phyloP scores from a whole-genome alignment of 306 rosid genomes.

The Sechiopsis laciniata region DNA sequence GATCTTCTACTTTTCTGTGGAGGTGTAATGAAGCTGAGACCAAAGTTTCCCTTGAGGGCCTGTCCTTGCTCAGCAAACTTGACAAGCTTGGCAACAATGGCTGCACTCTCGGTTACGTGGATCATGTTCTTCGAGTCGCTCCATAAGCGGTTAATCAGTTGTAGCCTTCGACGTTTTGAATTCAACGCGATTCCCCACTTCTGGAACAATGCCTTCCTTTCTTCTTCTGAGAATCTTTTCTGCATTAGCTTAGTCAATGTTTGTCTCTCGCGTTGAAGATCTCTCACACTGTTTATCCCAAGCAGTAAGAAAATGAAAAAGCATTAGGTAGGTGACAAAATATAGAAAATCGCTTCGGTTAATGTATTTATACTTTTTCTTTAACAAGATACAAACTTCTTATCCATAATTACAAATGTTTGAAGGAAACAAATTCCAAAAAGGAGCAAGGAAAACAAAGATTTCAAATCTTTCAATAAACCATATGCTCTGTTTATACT shows the following conservation, averaged over 20 bases:
- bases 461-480: not conserved
- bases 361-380: not conserved
- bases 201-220: constrained; percentile 55
- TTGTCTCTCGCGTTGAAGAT: constrained; percentile 66
- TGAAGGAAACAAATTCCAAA: not conserved
- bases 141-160: constrained; percentile 67
- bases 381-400: not conserved
- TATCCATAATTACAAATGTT: not conserved
- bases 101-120: constrained; percentile 62
- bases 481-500: not conserved
- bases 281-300: constrained; percentile 50
- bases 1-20: constrained; percentile 46
- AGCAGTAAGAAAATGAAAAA: not conserved
- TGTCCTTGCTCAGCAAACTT: constrained; percentile 69
- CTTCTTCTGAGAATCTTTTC: constrained; percentile 59
- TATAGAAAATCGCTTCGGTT: not conserved
- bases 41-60: constrained; percentile 88
- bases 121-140: constrained; percentile 47
- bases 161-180: constrained; percentile 87
- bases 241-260: constrained; percentile 73
- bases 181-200: constrained; percentile 68
- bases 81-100: constrained; percentile 72
- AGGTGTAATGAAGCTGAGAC: constrained; percentile 80
- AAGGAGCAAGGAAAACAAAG: not conserved
- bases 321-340: not conserved